Evolutionary conservation across 2,329 filamentous ascomycete species (phyloP).

Genomic region (Aspergillus vadensis): DNA sequence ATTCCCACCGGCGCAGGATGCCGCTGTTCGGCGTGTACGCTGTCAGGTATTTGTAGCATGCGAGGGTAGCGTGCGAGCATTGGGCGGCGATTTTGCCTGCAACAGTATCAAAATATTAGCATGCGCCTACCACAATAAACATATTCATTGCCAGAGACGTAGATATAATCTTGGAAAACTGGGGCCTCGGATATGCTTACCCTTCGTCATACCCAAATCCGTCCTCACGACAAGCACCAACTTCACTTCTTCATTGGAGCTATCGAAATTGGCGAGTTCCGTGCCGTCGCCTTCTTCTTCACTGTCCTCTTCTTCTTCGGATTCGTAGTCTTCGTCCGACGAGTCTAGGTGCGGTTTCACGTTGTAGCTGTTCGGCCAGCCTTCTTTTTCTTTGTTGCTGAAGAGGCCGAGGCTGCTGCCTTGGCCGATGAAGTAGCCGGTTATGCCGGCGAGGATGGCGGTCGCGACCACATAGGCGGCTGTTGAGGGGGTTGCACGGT

Average conservation of each 20-base stretch:
- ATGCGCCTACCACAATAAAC: not conserved
- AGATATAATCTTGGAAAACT: not conserved
- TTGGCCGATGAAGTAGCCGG: constrained; percentile 72
- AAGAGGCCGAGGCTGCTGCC: constrained; percentile 73
- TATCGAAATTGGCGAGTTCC: constrained; percentile 53
- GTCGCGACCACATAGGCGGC: constrained; percentile 69
- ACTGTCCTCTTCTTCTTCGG: constrained; percentile 65
- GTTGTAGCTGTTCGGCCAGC: constrained; percentile 59
- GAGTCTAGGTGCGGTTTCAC: constrained; percentile 49
- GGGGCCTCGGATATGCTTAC: constrained; percentile 51
- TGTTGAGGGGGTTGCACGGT: constrained; percentile 54
- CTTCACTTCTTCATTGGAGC: constrained; percentile 79
- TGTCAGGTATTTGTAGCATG: constrained; percentile 87
- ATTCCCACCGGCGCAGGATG: constrained; percentile 83
- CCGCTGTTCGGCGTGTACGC: constrained; percentile 55
- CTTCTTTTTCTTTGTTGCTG: constrained; percentile 48
- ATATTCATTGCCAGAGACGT: not conserved
- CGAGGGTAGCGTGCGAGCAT: constrained; percentile 91
- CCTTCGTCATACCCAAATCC: constrained; percentile 96
- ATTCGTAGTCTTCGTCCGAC: constrained; percentile 41
- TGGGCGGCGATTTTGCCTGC: constrained; percentile 97
- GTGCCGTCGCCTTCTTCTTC: constrained; percentile 64
- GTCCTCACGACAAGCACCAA: constrained; percentile 88
- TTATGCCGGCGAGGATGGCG: constrained; percentile 70
- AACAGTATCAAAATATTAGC: not conserved